Percentiles rank a stretch among this genome's conserved stretches.
Conservation (phyloP, 2,329 filamentous ascomycete species). For the Amesomyces nigricolor region DNA sequence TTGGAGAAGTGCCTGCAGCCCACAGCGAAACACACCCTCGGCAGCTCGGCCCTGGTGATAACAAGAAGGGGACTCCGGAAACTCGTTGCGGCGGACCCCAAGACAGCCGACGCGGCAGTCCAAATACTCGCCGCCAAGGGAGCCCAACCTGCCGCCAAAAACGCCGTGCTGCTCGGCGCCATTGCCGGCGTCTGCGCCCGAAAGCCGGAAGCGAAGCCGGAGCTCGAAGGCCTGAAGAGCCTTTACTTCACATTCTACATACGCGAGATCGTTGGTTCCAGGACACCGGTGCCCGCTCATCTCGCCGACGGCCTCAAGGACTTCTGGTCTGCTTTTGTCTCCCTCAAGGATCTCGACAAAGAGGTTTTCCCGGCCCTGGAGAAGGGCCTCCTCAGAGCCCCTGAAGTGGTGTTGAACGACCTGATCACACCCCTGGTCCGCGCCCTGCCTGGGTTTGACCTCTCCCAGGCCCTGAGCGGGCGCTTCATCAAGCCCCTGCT, state of each 20-base stretch:
- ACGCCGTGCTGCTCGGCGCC: constrained; percentile 75
- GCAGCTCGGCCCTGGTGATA: constrained; percentile 67
- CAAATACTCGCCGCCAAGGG: constrained; percentile 63
- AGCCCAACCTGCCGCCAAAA: constrained; percentile 56
- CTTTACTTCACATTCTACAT: constrained; percentile 77
- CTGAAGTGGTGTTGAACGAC: constrained; percentile 80
- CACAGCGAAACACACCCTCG: constrained; percentile 58
- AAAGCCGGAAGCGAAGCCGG: constrained; percentile 54
- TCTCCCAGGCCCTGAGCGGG: constrained; percentile 65
- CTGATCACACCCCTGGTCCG: constrained; percentile 68
- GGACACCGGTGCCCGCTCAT: constrained; percentile 63
- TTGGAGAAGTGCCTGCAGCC: constrained; percentile 72
- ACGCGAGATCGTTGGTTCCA: constrained; percentile 78
- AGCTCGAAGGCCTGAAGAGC: constrained; percentile 61
- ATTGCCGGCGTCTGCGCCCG: constrained; percentile 82
- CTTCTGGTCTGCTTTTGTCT: constrained; percentile 75
- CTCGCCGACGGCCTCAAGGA: constrained; percentile 68
- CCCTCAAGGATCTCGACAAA: constrained; percentile 65
- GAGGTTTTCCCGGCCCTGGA: constrained; percentile 78
- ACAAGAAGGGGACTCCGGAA: constrained; percentile 75
- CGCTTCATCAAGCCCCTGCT: constrained; percentile 80
- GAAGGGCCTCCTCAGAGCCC: constrained; percentile 80
- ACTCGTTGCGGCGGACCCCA: constrained; percentile 57
- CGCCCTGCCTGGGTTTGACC: constrained; percentile 68
- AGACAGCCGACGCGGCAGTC: constrained; percentile 58